Base-by-base conservation (phyloP, 768 basidiomycete species). In the Kwoniella pini region DNA sequence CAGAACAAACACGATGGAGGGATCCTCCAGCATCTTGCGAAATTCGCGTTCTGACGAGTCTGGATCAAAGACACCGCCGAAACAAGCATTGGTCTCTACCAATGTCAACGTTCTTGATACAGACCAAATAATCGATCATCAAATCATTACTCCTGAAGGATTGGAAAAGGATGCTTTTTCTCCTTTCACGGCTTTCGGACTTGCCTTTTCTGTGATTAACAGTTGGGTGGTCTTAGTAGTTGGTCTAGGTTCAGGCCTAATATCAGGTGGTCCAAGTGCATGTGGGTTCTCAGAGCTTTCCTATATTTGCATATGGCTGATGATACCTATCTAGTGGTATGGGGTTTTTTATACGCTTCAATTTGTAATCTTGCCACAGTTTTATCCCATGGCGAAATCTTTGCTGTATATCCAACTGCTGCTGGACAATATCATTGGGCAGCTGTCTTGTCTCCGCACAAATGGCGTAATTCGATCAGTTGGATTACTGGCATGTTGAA, bases 341-440 rank as follows among this genome's bases (percentile, higher is more conserved):
- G 44, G 50, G 59, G 49, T 2, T 51, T 68, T 46, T 21, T 63
- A 19, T 63, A 63, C 50, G 55, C 45, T 0, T 38, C 55, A 21
- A 26, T 58, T 17, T 57, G 33, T 30, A 63, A 38, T 36, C 28
- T 52, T 6, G 55, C 56, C 7, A 63, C 51, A 6, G 56, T 58
- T 24, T 57, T 63, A 17, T 42, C 38, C 11, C 62, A 52, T 46
- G 56, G 56, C 15, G 62, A 63, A 43, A 46, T 57, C 12, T 63
- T 63, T 28, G 62, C 62, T 4, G 64, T 70, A 2, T 64, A 44
- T 39, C 68, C 62, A 1, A 54, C 65, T 2, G 59, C 61, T 5
- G 68, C 65, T 11, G 68, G 68, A 2, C 68, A 66, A 39, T 70
- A 70, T 54, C 65, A 70, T 28, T 66, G 61, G 61, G 57, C 61